These are phyloP conservation scores for Nyctanthes arbortristis DNA, from an alignment of 257 asterid species.

Conservation along the genomic window DNA sequence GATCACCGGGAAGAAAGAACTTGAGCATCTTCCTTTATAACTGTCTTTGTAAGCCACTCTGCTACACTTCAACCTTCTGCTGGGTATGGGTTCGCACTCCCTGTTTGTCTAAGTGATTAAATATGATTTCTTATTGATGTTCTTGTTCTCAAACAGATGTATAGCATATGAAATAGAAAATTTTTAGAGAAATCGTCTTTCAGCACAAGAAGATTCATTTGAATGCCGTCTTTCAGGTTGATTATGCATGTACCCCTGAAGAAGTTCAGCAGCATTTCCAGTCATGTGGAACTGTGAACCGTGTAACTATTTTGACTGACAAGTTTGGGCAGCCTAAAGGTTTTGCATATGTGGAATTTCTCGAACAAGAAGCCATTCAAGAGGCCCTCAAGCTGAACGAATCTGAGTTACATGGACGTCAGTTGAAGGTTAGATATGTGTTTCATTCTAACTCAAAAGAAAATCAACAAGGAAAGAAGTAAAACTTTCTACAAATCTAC, in stretches of 20 bases:
- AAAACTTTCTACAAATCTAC: too few species aligned
- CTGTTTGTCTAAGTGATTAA: too few species aligned
- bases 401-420: constrained; percentile 97
- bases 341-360: constrained; percentile 89
- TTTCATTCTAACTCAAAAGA: background rate
- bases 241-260: constrained; percentile 96
- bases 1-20: too few species aligned
- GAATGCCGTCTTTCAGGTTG: constrained; percentile 60
- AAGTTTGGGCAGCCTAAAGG: constrained; percentile 99
- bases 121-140: too few species aligned
- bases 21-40: too few species aligned
- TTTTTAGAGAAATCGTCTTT: constrained; percentile 2
- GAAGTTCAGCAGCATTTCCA: constrained; percentile 99
- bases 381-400: constrained; percentile 89
- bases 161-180: too few species aligned
- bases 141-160: too few species aligned
- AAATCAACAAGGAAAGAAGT: background rate
- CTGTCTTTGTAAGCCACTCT: too few species aligned
- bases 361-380: constrained; percentile 83
- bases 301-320: constrained; percentile 92
- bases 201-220: constrained; percentile 10
- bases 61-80: too few species aligned
- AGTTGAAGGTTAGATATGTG: constrained; percentile 60
- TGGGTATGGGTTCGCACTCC: too few species aligned
- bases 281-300: constrained; percentile 90